Evolutionary conservation across 2,329 filamentous ascomycete genomes (phyloP), one percentile per base, ranked within the genome.

Genomic region (Westerdykella aurantiaca): DNA sequence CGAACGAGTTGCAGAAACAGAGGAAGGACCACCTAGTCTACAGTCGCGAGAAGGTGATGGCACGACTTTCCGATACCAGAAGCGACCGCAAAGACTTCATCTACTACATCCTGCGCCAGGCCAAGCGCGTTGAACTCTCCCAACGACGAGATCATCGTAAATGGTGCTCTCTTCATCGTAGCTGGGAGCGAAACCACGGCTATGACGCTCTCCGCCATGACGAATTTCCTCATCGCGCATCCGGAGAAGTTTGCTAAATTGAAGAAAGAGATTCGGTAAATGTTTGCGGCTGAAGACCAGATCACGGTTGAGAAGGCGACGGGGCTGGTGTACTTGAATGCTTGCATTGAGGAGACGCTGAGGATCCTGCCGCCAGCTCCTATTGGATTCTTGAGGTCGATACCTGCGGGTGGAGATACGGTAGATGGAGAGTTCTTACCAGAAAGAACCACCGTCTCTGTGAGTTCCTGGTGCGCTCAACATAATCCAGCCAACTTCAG

Each of bases 281-380:
- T 44, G 3, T 58, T 58, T 39, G 16, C 18, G 1, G 31, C 39
- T 2, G 49, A 59, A 14, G 42, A 44, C 5, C 53, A 53, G 6
- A 54, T 61, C 31, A 55, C 46, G 2, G 49, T 51, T 2, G 47
- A 49, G 34, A 47, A 40, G 17, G 44, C 39, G 2, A 43, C 42
- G 1, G 16, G 12, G 12, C 43, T 68, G 12, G 45, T 49, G 7
- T 73, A 72, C 44, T 51, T 72, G 11, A 58, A 66, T 40, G 70
- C 69, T 4, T 67, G 67, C 41, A 53, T 72, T 12, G 62, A 69
- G 35, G 72, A 74, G 55, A 63, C 56, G 1, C 53, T 74, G 9
- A 54, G 72, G 3, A 60, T 71, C 31, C 67, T 68, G 46, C 70
- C 71, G 2, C 70, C 71, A 2, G 63, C 72, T 1, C 60, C 69